Percentiles rank a stretch among this genome's conserved stretches.
Evolutionary conservation across 1,284 basidiomycete genomes (phyloP).

Genomic region (Rhodotorula sp.): DNA sequence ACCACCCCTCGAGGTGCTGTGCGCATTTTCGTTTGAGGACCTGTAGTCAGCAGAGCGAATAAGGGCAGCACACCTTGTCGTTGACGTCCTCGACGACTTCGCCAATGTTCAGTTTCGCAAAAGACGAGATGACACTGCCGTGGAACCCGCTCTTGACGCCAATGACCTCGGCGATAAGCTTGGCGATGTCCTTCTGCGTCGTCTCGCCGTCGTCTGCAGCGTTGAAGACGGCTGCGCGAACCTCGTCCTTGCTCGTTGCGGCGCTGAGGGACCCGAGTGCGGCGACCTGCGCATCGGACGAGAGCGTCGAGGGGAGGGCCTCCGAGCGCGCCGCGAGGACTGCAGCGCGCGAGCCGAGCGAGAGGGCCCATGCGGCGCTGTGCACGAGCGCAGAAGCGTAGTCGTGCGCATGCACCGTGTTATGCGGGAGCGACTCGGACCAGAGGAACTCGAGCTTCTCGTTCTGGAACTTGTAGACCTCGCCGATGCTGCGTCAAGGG

Average conservation of each 20-base stretch:
- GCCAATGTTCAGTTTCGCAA: constrained; percentile 34
- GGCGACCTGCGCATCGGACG: constrained; percentile 22
- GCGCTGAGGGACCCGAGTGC: neutral
- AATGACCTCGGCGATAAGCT: constrained; percentile 15
- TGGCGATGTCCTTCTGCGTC: constrained; percentile 26
- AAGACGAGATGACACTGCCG: constrained; percentile 22
- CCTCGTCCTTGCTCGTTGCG: constrained; percentile 16
- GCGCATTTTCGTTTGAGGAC: fast-evolving
- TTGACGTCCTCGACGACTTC: constrained; percentile 38
- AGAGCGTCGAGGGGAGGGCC: constrained; percentile 17
- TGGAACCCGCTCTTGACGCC: constrained; percentile 36
- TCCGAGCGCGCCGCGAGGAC: constrained; percentile 11
- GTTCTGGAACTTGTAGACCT: constrained; percentile 29
- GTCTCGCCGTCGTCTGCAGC: constrained; percentile 34
- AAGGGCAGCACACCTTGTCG: constrained; percentile 22
- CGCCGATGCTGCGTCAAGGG: constrained; percentile 1
- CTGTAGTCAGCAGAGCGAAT: neutral
- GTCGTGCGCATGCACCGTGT: constrained; percentile 28
- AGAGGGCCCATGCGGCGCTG: constrained; percentile 16
- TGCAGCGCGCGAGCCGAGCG: constrained; percentile 6
- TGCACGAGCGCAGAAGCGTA: constrained; percentile 16
- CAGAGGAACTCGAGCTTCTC: constrained; percentile 39
- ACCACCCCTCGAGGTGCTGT: constrained; percentile 37
- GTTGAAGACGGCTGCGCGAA: constrained; percentile 27
- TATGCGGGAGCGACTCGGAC: constrained; percentile 28